Evolutionary conservation across 495 filamentous ascomycete genomes (phyloP), one percentile per base, ranked within the genome.

Genomic region (Glutinoglossum americanum): DNA sequence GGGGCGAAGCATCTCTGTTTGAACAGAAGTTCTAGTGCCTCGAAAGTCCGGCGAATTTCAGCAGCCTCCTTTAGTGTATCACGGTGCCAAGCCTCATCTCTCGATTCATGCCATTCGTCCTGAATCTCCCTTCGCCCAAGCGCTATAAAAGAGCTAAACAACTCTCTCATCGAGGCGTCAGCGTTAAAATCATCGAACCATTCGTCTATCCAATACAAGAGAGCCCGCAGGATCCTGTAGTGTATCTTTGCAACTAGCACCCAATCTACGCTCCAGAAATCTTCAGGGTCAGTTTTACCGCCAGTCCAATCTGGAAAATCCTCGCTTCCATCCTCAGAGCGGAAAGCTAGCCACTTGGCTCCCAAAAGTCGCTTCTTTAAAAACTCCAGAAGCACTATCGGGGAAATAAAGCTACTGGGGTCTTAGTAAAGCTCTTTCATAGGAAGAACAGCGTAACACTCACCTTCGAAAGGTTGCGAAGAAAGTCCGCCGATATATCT

Each of bases 271-370:
- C 56, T 54, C 27, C 49, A 53, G 26, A 53, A 53, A 19, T 68
- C 65, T 41, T 62, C 60, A 25, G 64, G 62, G 30, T 64, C 37
- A 27, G 58, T 64, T 54, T 65, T 64, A 3, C 63, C 60, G n/a
- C 65, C 66, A 35, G 65, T 68, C 66, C 66, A 68, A 57, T 68
- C 66, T 25, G 66, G 66, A 51, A 68, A 68, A 55, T 68, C 66
- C 35, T 68, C 65, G 48, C 65, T 66, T 60, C 63, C 66, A 45
- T 68, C 60, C 21, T 63, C 55, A 6, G 62, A 62, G 44, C 62
- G 56, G 27, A 62, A 64, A 48, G 66, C 66, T 48, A 65, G 62
- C 2, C 65, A 67, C 59, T 68, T 68, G 26, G 66, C 65, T 8
- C 66, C 66, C 27, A 68, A 35, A 27, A 68, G 62, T 6, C 66